Percentiles rank a stretch among this genome's conserved stretches.
Conservation (phyloP, 208 protist genomes). For the Crithidia mellificae region DNA sequence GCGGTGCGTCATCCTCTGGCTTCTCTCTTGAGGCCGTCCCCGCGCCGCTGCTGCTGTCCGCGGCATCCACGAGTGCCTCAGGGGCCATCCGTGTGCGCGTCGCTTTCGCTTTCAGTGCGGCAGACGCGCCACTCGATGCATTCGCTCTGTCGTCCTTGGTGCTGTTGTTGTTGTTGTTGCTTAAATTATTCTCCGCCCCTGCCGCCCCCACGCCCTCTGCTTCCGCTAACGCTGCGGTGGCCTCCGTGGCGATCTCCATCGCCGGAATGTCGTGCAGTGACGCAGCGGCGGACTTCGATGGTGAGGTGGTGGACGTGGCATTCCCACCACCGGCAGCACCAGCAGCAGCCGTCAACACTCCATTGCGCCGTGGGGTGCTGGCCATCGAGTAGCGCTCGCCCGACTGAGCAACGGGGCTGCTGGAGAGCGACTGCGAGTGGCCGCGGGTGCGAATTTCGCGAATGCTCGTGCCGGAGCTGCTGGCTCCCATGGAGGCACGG, state of each 20-base stretch:
- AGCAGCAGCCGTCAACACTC: background rate
- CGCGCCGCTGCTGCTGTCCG: background rate
- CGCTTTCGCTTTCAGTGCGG: background rate
- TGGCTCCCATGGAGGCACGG: background rate
- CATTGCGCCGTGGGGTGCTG: background rate
- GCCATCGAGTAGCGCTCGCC: background rate
- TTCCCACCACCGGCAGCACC: too few species aligned
- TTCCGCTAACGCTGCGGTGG: too few species aligned
- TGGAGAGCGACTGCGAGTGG: constrained; percentile 5
- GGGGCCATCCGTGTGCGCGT: background rate
- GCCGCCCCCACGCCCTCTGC: too few species aligned
- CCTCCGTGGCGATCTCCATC: too few species aligned
- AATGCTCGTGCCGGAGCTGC: constrained; percentile 7
- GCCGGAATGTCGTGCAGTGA: background rate
- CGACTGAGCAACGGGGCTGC: constrained; percentile 1
- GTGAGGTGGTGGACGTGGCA: background rate
- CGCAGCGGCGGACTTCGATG: background rate
- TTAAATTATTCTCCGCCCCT: too few species aligned
- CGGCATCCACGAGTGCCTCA: background rate
- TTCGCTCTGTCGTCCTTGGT: background rate
- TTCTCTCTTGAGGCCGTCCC: too few species aligned
- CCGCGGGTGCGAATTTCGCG: constrained; percentile 12
- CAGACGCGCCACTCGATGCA: background rate
- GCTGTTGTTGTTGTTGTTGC: background rate
- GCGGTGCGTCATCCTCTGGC: background rate